A percentile compares a stretch with the other conserved stretches of the same genome.
Evolutionary conservation across 345 rosid genomes (phyloP).

Genomic region (Syzygium oleosum): DNA sequence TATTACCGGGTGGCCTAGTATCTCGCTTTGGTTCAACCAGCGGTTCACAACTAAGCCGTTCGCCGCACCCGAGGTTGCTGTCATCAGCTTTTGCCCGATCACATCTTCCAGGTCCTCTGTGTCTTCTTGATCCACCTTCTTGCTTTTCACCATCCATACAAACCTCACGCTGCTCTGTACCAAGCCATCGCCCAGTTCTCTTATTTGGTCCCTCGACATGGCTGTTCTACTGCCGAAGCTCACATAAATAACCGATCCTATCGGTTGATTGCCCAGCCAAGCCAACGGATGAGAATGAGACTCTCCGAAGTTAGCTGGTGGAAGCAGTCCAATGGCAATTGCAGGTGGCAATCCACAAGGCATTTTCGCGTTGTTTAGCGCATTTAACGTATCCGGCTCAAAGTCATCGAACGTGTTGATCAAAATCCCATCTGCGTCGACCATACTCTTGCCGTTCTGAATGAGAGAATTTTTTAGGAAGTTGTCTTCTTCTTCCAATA

Average conservation of each 20-base stretch:
- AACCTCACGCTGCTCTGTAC: constrained; percentile 20
- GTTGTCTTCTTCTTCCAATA: background rate
- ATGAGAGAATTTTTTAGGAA: constrained; percentile 3
- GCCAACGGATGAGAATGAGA: background rate
- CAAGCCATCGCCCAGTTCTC: constrained; percentile 31
- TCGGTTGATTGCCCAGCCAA: constrained; percentile 32
- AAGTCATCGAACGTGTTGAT: constrained; percentile 26
- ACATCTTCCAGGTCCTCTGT: constrained; percentile 11
- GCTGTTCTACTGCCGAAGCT: constrained; percentile 35
- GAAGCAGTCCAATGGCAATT: constrained; percentile 18
- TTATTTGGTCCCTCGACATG: constrained; percentile 19
- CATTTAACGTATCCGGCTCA: constrained; percentile 12
- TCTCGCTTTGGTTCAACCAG: constrained; percentile 29
- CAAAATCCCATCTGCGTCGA: constrained; percentile 18
- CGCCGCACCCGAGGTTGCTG: background rate
- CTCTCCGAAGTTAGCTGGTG: background rate
- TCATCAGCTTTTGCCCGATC: constrained; percentile 16
- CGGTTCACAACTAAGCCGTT: constrained; percentile 18
- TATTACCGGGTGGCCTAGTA: constrained; percentile 19
- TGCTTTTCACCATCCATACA: constrained; percentile 31
- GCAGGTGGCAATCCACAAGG: constrained; percentile 8
- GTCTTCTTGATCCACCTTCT: constrained; percentile 29
- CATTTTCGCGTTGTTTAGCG: constrained; percentile 1
- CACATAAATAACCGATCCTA: constrained; percentile 22
- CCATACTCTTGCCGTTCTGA: background rate